phyloP scores from a whole-genome alignment of 2,329 filamentous ascomycete species.

The Cladosporium velox region DNA sequence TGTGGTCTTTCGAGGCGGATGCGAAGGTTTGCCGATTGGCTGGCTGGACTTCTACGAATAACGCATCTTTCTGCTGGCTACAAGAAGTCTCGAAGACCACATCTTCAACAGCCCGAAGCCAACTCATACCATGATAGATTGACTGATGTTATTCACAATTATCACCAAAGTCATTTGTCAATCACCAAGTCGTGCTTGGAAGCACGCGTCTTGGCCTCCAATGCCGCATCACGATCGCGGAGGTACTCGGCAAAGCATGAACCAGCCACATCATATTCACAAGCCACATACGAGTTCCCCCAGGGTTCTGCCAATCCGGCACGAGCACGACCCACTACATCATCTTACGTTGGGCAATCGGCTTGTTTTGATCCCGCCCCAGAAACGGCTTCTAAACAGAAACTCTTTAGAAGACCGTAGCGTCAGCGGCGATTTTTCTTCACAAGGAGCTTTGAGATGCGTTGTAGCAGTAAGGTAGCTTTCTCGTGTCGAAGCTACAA shows the following conservation, averaged over 20 bases:
- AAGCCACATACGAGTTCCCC: conserved; percentile 1
- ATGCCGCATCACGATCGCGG: not conserved
- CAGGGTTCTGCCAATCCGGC: not conserved
- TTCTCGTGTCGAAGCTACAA: not conserved
- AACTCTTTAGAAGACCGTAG: not conserved
- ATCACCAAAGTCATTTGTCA: not conserved
- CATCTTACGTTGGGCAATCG: conserved; percentile 6
- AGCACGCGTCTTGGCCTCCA: not conserved
- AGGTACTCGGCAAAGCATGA: not conserved
- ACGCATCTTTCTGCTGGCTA: not conserved
- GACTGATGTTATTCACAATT: not conserved
- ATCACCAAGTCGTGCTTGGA: not conserved
- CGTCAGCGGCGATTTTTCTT: conserved; percentile 1
- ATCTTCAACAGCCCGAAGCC: not conserved
- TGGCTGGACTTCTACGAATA: not conserved
- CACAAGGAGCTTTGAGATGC: not conserved
- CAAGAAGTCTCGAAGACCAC: not conserved
- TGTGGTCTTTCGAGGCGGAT: not conserved
- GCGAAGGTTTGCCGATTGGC: conserved; percentile 6
- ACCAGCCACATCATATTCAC: conserved; percentile 1
- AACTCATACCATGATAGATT: not conserved
- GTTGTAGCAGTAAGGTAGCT: not conserved
- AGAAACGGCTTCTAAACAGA: not conserved
- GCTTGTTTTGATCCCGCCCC: not conserved
- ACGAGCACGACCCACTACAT: conserved; percentile 8